phyloP scores from a whole-genome alignment of 176 grass and related monocot genomes.

The Sorghum bicolor region DNA sequence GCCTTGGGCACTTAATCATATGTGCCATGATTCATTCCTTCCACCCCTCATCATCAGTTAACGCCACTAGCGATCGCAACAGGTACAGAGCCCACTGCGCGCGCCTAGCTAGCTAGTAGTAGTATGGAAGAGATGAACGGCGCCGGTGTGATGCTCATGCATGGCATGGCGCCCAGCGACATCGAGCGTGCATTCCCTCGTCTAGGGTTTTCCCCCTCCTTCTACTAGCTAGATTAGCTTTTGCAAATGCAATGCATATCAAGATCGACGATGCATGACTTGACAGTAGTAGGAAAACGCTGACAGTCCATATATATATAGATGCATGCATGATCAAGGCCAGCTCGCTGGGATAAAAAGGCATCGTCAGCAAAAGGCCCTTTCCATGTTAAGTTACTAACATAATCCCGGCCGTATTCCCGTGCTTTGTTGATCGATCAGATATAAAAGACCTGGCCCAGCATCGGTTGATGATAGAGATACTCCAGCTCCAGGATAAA shows the following conservation, averaged over 20 bases:
- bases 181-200: not conserved
- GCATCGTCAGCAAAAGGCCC: constrained; percentile 34
- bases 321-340: not conserved
- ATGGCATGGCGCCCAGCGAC: not conserved
- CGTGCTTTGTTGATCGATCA: not conserved
- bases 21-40: constrained; percentile 66
- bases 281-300: not conserved
- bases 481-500: constrained; percentile 34
- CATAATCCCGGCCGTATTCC: not conserved
- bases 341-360: constrained; percentile 9
- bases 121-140: not conserved
- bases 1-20: constrained; percentile 55
- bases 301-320: not conserved
- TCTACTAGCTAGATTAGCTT: not conserved
- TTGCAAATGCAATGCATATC: not conserved
- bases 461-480: constrained; percentile 16
- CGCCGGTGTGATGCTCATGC: too few species aligned
- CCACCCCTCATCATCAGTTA: not conserved
- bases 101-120: too few species aligned
- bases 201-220: not conserved
- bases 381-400: constrained; percentile 30
- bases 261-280: not conserved
- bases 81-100: not conserved
- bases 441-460: constrained; percentile 40
- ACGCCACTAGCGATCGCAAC: not conserved